Base-by-base conservation (phyloP, 768 basidiomycete genomes). In the Naematelia encephala region DNA sequence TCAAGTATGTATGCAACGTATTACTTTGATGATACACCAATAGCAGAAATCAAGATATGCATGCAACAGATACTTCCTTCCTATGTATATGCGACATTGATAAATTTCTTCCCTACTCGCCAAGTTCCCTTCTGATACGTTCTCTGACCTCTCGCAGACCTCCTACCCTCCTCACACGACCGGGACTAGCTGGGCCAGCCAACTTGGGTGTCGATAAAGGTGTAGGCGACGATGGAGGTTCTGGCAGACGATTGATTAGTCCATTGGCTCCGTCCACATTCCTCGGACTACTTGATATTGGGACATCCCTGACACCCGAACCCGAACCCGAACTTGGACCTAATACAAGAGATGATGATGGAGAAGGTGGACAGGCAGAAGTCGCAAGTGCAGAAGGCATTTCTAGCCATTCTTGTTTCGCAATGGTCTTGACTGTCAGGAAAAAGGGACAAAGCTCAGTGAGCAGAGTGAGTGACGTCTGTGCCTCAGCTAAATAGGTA, bases 121-220 rank as follows among this genome's bases (percentile, higher is more conserved):
- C 70, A 48, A 78, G 54, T 58, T 76, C 76, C 56, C 63, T 61
- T 59, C 75, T 54, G 28, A 78, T 78, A 59, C 66, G 60, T 64
- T 78, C 77, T 49, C 76, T 72, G n/a, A 78, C 77, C 54, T 76
- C 73, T 46, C 75, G 61, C 63, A 78, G 58, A 2, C 73, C 70
- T n/a, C 66, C 72, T 3, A 45, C 56, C 28, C 67, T 22, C 52
- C 66, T 59, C 26, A 74, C 70, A 25, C 64, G 61, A 16, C 74
- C 74, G 5, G 72, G 74, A 63, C 68, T 70, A 11, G 67, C 69
- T 13, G 74, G 73, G 8, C 75, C 75, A 22, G 63, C 66, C 48
- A 69, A 51, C 14, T 23, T 27, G 23, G 16, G 11, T 22, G 56
- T 46, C 14, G 39, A 29, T 51, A 5, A 23, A 51, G 49, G 25